Conservation (phyloP, 257 asterid genomes). For the Solanum commersonii region DNA sequence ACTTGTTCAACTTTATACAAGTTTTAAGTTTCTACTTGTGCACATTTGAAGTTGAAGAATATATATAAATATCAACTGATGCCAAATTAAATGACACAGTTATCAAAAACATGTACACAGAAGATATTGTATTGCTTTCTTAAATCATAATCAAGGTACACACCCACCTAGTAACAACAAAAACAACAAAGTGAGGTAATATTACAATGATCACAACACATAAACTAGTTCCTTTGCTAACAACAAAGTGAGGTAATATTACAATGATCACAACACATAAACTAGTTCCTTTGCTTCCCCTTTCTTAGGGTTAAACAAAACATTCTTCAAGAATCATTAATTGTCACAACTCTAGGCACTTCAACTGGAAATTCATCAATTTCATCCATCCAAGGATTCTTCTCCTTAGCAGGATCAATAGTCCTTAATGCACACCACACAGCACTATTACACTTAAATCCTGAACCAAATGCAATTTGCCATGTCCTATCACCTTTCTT, state of each 20-base stretch:
- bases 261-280: not conserved
- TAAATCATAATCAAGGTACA: not conserved
- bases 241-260: not conserved
- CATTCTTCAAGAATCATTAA: conserved; percentile 8
- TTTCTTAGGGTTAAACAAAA: not conserved
- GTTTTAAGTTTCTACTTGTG: too few species aligned
- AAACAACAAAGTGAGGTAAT: not conserved
- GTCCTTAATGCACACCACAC: conserved; percentile 41
- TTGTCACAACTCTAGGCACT: conserved; percentile 16
- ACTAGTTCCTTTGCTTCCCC: not conserved
- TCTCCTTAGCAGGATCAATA: conserved; percentile 35
- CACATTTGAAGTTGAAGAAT: too few species aligned
- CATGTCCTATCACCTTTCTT: conserved; percentile 34
- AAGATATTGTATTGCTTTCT: not conserved
- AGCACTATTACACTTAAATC: conserved; percentile 46
- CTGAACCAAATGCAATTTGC: conserved; percentile 55
- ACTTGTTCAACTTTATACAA: too few species aligned
- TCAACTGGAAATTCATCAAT: conserved; percentile 38
- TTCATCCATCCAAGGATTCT: conserved; percentile 50
- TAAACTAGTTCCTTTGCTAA: not conserved
- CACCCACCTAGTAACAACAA: not conserved
- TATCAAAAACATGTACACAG: not conserved
- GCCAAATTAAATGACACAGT: too few species aligned
- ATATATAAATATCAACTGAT: fast-evolving
- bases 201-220: not conserved